Evolutionary conservation across 1,139 yeast genomes (phyloP), one percentile per base, ranked within the genome.

Genomic region (Debaryomycetaceae sp.): DNA sequence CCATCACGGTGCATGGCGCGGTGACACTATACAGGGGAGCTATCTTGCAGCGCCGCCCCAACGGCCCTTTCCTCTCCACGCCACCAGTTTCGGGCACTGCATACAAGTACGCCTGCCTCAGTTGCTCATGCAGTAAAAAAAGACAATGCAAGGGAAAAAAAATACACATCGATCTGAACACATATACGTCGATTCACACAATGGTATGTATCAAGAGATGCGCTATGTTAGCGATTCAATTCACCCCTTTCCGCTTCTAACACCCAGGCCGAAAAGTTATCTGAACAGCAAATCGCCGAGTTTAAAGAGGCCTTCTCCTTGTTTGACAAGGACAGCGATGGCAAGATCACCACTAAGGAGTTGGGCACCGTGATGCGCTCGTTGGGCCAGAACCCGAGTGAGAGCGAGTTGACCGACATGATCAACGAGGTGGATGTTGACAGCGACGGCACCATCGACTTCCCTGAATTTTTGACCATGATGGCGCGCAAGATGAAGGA

Each of bases 331-430:
- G 96, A 91, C 58, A 83, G 89, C 49, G 97, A 89, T 63, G 98
- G 97, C 40, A 66, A 86, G 56, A 91, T 91, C 66, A 88, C 96
- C 41, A 85, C 96, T 49, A 79, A 84, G 54, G 98, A 91, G 62
- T 73, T 91, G 49, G 97, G 98, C 44, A 88, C 96, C 7, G 98
- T 91, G 35, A 91, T 91, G 98, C 81, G 98, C 64, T 85, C 96
- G 12, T 71, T 91, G 53, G 98, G 97, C 29, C 94, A 88, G 62
- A 89, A 89, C 53, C 98, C 98, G 18, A 82, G 95, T 25, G 97
- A 91, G 61, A 80, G 89, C 45, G 98, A 91, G 61, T 80, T 91
- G 49, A 83, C 91, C 31, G 98, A 91, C 56, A 81, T 91, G 84
- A 84, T 91, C 66, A 89, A 89, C 56, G 98, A 91, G 60, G 95